Evolutionary conservation across 306 rosid genomes (phyloP).

Genomic region (Sophora flavescens): DNA sequence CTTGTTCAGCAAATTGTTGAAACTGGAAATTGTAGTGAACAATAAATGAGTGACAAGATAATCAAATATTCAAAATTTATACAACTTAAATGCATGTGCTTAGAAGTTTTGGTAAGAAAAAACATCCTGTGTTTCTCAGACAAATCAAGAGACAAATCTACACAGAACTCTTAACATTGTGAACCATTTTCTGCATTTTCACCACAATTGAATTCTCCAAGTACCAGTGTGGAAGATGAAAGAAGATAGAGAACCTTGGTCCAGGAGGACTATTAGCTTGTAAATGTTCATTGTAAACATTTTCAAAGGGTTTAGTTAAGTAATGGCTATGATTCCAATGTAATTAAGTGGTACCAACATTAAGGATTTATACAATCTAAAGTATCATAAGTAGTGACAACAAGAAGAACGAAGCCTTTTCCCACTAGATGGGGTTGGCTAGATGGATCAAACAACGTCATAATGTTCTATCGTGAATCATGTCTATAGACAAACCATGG

Average conservation of each 20-base stretch:
- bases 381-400: constrained; percentile 2
- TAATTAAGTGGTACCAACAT: background rate
- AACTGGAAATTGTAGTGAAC: constrained; percentile 54
- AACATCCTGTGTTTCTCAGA: background rate
- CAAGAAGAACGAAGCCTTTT: too few relatives aligned
- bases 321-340: background rate
- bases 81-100: constrained; percentile 22
- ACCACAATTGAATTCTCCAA: background rate
- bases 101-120: background rate
- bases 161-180: constrained; percentile 5
- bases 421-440: too few relatives aligned
- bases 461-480: too few relatives aligned
- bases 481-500: too few relatives aligned
- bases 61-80: constrained; percentile 21
- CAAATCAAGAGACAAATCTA: background rate
- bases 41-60: constrained; percentile 27
- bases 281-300: background rate
- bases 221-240: constrained; percentile 8
- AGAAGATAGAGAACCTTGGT: background rate
- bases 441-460: too few relatives aligned
- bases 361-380: constrained; percentile 3
- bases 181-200: constrained; percentile 6
- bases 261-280: constrained; percentile 7
- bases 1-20: constrained; percentile 63
- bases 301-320: background rate